Evolutionary conservation across 352 stramenopile species (phyloP).

Genomic region (Globisporangium solare): DNA sequence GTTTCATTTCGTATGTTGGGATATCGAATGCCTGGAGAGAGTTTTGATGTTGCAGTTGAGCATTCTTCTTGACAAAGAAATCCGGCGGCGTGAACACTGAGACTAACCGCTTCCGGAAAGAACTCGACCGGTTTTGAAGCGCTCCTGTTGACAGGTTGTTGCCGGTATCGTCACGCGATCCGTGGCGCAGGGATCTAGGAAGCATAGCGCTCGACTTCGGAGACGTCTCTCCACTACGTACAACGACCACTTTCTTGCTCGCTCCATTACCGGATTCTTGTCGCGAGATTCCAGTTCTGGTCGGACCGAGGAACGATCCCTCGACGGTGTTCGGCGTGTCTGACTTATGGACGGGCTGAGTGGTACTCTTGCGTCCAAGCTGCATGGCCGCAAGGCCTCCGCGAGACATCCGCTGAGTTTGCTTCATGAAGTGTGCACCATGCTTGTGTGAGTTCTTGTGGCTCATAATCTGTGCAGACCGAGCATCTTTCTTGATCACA

Average conservation of each 20-base stretch:
- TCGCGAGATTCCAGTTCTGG: background rate
- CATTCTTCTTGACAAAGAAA: slow-evolving; percentile 7
- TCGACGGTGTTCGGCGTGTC: slow-evolving; percentile 1
- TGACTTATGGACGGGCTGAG: background rate
- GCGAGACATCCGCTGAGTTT: slow-evolving; percentile 56
- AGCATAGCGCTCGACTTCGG: slow-evolving; percentile 1
- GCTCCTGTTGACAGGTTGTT: background rate
- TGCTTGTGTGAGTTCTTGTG: slow-evolving; percentile 80
- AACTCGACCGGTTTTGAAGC: slow-evolving; percentile 6
- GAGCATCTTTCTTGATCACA: slow-evolving; percentile 70
- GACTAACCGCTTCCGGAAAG: slow-evolving; percentile 20
- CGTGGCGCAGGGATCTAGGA: background rate
- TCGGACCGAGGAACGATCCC: background rate
- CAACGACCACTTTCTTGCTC: background rate
- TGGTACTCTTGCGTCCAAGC: background rate
- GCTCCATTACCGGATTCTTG: background rate
- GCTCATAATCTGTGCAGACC: slow-evolving; percentile 47
- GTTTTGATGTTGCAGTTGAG: slow-evolving; percentile 11
- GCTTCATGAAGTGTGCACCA: slow-evolving; percentile 55
- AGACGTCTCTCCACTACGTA: background rate
- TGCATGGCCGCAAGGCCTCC: slow-evolving; percentile 29
- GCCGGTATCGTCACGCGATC: background rate
- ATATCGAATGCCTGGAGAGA: slow-evolving; percentile 45
- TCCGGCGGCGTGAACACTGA: background rate
- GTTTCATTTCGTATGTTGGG: slow-evolving; percentile 51